A percentile compares a stretch with the other conserved stretches of the same genome.
These are phyloP conservation scores for Puya raimondii DNA, from an alignment of 176 grass and related monocot genomes.

Conservation along the genomic window DNA sequence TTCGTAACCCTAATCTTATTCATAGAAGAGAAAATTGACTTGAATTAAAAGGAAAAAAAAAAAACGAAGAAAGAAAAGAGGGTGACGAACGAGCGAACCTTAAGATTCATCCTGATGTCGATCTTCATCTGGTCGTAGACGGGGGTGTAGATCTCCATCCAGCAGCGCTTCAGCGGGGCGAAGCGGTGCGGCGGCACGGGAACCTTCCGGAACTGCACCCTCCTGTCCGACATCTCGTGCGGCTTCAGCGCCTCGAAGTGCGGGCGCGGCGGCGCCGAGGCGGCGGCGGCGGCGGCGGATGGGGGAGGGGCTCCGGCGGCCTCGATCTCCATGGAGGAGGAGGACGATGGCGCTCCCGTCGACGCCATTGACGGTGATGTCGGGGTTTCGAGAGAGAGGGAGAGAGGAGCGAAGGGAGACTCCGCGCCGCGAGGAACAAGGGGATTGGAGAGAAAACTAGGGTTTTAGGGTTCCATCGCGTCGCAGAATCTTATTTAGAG, in stretches of 20 bases:
- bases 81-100: slow-evolving; percentile 27
- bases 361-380: background rate
- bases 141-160: slow-evolving; percentile 76
- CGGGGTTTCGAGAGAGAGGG: background rate
- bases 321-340: slow-evolving; percentile 4
- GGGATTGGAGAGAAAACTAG: no score
- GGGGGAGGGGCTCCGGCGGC: background rate
- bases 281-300: background rate
- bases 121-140: slow-evolving; percentile 80
- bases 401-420: no score
- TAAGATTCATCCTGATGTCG: slow-evolving; percentile 91
- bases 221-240: slow-evolving; percentile 65
- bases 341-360: no score
- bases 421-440: no score
- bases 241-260: slow-evolving; percentile 59
- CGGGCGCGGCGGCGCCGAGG: background rate
- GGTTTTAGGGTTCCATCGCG: no score
- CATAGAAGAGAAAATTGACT: background rate
- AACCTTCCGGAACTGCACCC: slow-evolving; percentile 52
- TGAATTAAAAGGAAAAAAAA: background rate
- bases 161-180: slow-evolving; percentile 46
- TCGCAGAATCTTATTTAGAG: no score
- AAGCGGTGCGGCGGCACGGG: slow-evolving; percentile 42
- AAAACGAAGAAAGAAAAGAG: background rate
- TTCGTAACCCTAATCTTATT: background rate